phyloP scores from a whole-genome alignment of 306 rosid species.

The Vigna nakashimae region DNA sequence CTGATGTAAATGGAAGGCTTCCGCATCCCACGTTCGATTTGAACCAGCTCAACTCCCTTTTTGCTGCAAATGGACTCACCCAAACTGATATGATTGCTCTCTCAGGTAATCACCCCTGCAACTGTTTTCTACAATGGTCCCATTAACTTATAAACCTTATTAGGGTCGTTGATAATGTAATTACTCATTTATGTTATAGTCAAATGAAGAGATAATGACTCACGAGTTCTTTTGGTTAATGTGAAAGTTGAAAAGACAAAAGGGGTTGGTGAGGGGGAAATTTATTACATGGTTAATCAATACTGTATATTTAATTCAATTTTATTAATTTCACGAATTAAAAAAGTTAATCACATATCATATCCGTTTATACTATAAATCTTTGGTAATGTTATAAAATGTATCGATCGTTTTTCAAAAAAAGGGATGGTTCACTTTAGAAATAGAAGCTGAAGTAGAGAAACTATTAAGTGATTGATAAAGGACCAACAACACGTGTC shows the following conservation, averaged over 20 bases:
- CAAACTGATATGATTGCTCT: constrained; percentile 86
- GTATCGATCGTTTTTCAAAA: background rate
- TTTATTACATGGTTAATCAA: background rate
- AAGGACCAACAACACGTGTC: too few species aligned
- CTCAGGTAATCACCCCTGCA: constrained; percentile 56
- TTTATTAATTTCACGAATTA: too few species aligned
- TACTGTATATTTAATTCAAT: background rate
- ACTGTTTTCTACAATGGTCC: background rate
- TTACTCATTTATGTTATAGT: background rate
- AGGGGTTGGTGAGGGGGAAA: background rate
- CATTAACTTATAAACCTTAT: background rate
- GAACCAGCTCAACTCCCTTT: constrained; percentile 68
- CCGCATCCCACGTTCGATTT: constrained; percentile 62
- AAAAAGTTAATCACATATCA: background rate
- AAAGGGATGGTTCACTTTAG: background rate
- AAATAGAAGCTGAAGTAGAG: background rate
- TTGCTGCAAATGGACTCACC: constrained; percentile 58
- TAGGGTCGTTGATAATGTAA: background rate
- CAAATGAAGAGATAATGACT: background rate
- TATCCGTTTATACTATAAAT: background rate
- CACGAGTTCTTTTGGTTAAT: background rate
- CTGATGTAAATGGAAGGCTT: constrained; percentile 65
- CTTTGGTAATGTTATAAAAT: background rate
- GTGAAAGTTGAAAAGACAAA: background rate
- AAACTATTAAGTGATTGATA: background rate